Base-by-base conservation (phyloP, 345 rosid genomes). In the Linum trigynum region DNA sequence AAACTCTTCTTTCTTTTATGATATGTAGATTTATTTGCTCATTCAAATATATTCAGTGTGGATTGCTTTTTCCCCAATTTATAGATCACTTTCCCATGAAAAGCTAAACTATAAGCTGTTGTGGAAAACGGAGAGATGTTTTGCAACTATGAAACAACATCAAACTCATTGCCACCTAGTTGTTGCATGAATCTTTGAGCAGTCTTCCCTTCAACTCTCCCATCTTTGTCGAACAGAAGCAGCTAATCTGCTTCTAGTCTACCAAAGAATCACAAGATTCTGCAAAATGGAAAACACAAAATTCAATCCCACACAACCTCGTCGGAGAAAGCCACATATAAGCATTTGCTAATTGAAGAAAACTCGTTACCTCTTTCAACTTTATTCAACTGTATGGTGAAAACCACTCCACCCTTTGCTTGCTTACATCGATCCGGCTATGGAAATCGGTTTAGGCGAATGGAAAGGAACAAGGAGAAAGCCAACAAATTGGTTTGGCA, bases 141-240 rank as follows among this genome's bases (percentile, higher is more conserved):
- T 5, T 16, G 32, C 32, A 23, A 50, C 17, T 23, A 42, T 8
- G 41, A 5, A 35, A 53, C 17, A 38, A 37, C 3, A 59, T 23
- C 32, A 39, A 67, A 56, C 62, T 10, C 43, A 60, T 59, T 42
- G 66, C 55, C 74, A 88, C 89, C 86, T 48, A 89, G 80, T 64
- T 89, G 89, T 76, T 77, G 80, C 79, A 84, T 71, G 65, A 89
- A 84, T 62, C 77, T 79, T 66, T 70, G 82, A 10, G 87, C 86
- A 39, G 72, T 67, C 42, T 73, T 66, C 75, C 86, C 80, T 62
- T 67, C 50, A 65, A 89, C 83, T 55, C 71, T 87, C 40, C 92
- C 89, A 69, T 71, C 73, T 35, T 35, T 56, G 40, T 58, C 37
- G 70, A 40, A 86, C 72, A 62, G 80, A 86, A 11, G 85, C 82